A percentile compares a stretch with the other conserved stretches of the same genome.
Conservation (phyloP, 768 basidiomycete species). For the Leccinum arenicola region DNA sequence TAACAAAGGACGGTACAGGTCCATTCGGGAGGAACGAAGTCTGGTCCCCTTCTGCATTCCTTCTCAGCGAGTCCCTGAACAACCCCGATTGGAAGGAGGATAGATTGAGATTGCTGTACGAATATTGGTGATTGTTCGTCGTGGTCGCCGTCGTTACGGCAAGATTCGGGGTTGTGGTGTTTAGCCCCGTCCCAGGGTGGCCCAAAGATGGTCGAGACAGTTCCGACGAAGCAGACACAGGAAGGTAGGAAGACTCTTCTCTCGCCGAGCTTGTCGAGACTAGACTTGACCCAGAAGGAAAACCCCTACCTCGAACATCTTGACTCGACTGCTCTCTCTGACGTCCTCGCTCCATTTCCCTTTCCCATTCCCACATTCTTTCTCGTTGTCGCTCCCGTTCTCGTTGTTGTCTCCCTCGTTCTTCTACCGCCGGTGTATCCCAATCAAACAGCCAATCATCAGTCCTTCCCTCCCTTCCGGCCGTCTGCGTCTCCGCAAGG, state of each 20-base stretch:
- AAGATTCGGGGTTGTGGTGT: neutral
- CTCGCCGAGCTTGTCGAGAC: conserved; percentile 17
- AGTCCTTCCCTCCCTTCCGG: conserved; percentile 9
- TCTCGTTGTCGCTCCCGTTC: conserved; percentile 13
- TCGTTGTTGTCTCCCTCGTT: conserved; percentile 7
- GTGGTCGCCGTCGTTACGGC: neutral
- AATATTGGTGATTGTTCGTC: conserved; percentile 21
- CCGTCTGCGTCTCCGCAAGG: conserved; percentile 16
- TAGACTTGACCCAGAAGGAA: conserved; percentile 12
- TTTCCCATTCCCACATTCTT: conserved; percentile 11
- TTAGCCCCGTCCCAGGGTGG: conserved; percentile 7
- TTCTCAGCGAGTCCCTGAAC: conserved; percentile 32
- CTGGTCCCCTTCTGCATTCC: conserved; percentile 25
- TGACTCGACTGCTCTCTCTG: conserved; percentile 16
- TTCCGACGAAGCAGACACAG: neutral
- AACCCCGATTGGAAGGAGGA: conserved; percentile 31
- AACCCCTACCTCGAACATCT: conserved; percentile 15
- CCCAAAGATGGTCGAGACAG: conserved; percentile 6
- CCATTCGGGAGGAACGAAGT: conserved; percentile 10
- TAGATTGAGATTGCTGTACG: conserved; percentile 31
- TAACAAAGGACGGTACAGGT: conserved; percentile 1
- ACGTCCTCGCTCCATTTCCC: conserved; percentile 20
- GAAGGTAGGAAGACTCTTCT: conserved; percentile 15
- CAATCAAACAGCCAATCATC: conserved; percentile 18
- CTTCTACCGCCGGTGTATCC: conserved; percentile 13